phyloP scores from a whole-genome alignment of 768 basidiomycete genomes.

The Termitomyces sp. region DNA sequence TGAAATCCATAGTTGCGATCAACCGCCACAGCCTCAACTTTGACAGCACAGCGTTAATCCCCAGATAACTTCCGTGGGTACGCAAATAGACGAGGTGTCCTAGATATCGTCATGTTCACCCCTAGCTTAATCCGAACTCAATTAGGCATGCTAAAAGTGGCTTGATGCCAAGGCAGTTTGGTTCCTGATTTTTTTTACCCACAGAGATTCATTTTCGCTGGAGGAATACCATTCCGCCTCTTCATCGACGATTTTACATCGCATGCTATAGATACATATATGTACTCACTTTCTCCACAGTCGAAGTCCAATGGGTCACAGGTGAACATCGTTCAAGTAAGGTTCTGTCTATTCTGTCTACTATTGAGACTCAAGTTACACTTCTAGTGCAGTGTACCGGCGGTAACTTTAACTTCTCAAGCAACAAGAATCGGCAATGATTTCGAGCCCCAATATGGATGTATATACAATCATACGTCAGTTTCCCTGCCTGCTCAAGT shows the following conservation, averaged over 20 bases:
- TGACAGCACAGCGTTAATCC: background rate
- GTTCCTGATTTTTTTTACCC: background rate
- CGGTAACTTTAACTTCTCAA: background rate
- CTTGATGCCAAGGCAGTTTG: constrained; percentile 9
- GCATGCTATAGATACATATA: background rate
- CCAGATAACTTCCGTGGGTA: background rate
- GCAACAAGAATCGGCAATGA: background rate
- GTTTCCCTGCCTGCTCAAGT: background rate
- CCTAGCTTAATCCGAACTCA: constrained; percentile 4
- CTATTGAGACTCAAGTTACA: background rate
- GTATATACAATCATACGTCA: background rate
- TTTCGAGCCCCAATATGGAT: background rate
- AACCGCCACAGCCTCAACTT: background rate
- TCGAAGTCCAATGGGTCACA: background rate
- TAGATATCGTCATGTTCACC: background rate
- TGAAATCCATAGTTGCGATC: background rate
- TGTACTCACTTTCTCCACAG: background rate
- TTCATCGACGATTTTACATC: background rate
- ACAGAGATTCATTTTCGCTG: background rate
- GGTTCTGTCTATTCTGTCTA: background rate
- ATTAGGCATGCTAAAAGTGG: constrained; percentile 1
- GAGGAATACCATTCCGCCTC: background rate
- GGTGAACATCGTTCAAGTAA: background rate
- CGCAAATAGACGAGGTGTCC: too few relatives aligned
- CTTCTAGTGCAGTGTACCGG: background rate